Evolutionary conservation across 2,329 filamentous ascomycete species (phyloP).

Genomic region (Juglanconis juglandina): DNA sequence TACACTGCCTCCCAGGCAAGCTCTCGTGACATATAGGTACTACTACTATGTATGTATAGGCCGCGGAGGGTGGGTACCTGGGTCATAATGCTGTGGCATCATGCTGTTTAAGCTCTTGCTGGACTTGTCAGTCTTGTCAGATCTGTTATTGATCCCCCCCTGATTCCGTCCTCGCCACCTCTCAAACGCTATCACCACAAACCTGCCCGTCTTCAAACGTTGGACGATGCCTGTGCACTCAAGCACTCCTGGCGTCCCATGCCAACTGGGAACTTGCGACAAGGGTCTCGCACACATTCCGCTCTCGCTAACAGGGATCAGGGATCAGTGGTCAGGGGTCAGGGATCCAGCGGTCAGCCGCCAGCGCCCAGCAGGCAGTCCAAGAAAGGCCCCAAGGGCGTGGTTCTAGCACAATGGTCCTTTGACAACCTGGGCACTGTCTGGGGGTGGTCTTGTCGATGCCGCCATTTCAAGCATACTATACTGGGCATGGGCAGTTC

Average conservation of each 20-base stretch:
- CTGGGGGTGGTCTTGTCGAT: too few relatives aligned
- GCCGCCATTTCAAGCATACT: too few relatives aligned
- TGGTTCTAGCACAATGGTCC: neutral
- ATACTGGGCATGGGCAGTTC: too few relatives aligned
- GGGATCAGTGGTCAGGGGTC: conserved; percentile 1
- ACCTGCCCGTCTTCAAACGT: conserved; percentile 9
- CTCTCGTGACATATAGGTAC: neutral
- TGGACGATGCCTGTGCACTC: conserved; percentile 11
- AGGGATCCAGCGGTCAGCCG: neutral
- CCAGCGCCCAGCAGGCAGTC: too few relatives aligned
- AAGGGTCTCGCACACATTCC: neutral
- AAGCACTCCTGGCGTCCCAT: neutral
- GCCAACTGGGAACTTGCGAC: neutral
- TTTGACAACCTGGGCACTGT: neutral
- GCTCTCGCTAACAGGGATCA: neutral
- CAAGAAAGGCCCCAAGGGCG: too few relatives aligned
- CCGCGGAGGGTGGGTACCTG: neutral
- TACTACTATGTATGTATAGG: neutral
- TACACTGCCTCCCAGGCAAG: neutral
- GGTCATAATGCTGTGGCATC: neutral
- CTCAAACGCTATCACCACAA: conserved; percentile 16
- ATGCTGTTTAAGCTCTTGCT: neutral
- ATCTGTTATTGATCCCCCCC: conserved; percentile 9
- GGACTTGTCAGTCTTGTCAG: neutral
- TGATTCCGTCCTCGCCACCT: conserved; percentile 5